Percentiles rank a stretch among this genome's conserved stretches.
phyloP scores from a whole-genome alignment of 2,329 filamentous ascomycete genomes.

The Scytalidium sp. region DNA sequence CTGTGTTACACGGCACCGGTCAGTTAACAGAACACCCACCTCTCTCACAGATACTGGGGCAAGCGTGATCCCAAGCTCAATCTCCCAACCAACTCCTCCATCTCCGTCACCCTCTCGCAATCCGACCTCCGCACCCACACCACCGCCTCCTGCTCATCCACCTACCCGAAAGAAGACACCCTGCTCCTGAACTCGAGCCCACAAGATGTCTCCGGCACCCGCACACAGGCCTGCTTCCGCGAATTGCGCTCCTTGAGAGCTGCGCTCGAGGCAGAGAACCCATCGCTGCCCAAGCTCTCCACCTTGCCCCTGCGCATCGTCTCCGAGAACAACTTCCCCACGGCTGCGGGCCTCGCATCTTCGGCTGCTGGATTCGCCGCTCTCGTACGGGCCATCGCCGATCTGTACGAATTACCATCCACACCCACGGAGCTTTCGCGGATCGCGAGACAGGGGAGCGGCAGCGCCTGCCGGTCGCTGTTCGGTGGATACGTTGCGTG shows the following conservation, averaged over 20 bases:
- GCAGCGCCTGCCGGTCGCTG: slow-evolving; percentile 87
- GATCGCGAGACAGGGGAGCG: slow-evolving; percentile 90
- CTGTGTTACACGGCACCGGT: slow-evolving; percentile 8
- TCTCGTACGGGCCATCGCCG: slow-evolving; percentile 79
- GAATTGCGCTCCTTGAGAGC: slow-evolving; percentile 77
- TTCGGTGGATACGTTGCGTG: slow-evolving; percentile 97
- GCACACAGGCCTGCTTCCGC: slow-evolving; percentile 92
- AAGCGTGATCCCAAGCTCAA: slow-evolving; percentile 94
- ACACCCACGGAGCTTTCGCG: slow-evolving; percentile 79
- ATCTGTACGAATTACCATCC: slow-evolving; percentile 83
- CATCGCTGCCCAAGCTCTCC: slow-evolving; percentile 79
- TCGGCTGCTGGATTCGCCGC: slow-evolving; percentile 69
- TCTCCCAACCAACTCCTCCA: slow-evolving; percentile 94
- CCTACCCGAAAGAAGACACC: slow-evolving; percentile 64
- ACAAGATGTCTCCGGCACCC: slow-evolving; percentile 82
- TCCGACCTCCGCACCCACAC: slow-evolving; percentile 92
- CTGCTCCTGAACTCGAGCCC: slow-evolving; percentile 80
- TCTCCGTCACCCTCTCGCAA: slow-evolving; percentile 95
- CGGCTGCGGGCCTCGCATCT: slow-evolving; percentile 82
- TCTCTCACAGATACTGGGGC: slow-evolving; percentile 80
- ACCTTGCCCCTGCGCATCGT: slow-evolving; percentile 77
- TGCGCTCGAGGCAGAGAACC: slow-evolving; percentile 68
- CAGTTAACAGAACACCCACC: slow-evolving; percentile 12
- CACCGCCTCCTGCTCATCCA: slow-evolving; percentile 82
- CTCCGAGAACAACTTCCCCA: slow-evolving; percentile 98